These are phyloP conservation scores for Aspergillus floridensis DNA, from an alignment of 2,329 filamentous ascomycete species.

Conservation along the genomic window DNA sequence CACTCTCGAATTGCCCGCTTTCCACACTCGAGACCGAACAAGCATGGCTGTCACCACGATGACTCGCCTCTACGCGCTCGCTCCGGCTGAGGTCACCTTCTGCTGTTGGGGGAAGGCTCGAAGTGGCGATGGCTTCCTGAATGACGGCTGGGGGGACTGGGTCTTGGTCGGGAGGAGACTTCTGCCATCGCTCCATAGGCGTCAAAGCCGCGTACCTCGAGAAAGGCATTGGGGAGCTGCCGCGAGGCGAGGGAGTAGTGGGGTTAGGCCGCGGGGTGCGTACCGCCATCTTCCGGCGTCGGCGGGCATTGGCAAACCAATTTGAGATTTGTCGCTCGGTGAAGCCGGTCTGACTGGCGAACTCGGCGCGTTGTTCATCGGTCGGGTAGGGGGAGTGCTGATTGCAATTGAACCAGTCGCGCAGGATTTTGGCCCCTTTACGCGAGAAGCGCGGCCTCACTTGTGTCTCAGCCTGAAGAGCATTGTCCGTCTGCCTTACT, in stretches of 20 bases:
- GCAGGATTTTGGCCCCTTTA: slow-evolving; percentile 46
- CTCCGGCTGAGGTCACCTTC: neutral
- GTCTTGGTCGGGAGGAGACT: slow-evolving; percentile 49
- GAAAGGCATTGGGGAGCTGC: slow-evolving; percentile 47
- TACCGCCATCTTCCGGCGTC: slow-evolving; percentile 44
- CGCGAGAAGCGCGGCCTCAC: slow-evolving; percentile 11
- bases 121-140: slow-evolving; percentile 33
- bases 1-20: slow-evolving; percentile 12
- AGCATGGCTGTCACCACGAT: slow-evolving; percentile 21
- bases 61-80: neutral
- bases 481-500: neutral
- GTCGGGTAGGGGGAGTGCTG: slow-evolving; percentile 50
- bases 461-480: neutral
- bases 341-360: slow-evolving; percentile 47
- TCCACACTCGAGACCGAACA: slow-evolving; percentile 34
- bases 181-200: slow-evolving; percentile 48
- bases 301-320: slow-evolving; percentile 54
- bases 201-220: slow-evolving; percentile 39
- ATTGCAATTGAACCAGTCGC: slow-evolving; percentile 49
- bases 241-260: slow-evolving; percentile 25
- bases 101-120: neutral
- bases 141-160: slow-evolving; percentile 42
- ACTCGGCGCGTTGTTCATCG: slow-evolving; percentile 45
- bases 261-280: slow-evolving; percentile 26
- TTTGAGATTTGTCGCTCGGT: slow-evolving; percentile 48